Conservation (phyloP, 768 basidiomycete genomes). For the Lentinula raphanica region DNA sequence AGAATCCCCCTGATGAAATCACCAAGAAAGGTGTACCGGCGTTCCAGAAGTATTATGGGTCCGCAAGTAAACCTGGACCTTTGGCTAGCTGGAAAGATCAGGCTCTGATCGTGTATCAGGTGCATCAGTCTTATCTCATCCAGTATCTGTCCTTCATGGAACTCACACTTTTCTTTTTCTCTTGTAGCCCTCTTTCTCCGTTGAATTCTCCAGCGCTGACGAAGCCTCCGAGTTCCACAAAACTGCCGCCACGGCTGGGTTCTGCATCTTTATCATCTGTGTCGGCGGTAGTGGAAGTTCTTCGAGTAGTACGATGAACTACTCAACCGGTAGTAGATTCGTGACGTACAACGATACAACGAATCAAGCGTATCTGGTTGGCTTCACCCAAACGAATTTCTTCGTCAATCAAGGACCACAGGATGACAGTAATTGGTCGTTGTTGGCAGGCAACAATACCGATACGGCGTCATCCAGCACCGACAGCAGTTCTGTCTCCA, state of each 20-base stretch:
- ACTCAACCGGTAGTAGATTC: background rate
- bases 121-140: background rate
- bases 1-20: background rate
- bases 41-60: conserved; percentile 1
- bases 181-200: background rate
- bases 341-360: conserved; percentile 6
- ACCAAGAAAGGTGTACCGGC: background rate
- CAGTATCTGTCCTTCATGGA: background rate
- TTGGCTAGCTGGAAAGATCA: conserved; percentile 4
- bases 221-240: background rate
- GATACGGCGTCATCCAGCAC: background rate
- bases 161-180: background rate
- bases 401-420: background rate
- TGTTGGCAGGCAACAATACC: background rate
- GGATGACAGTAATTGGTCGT: background rate
- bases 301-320: background rate
- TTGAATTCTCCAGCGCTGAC: background rate
- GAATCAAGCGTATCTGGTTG: conserved; percentile 3
- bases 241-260: background rate
- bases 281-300: background rate
- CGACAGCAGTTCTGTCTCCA: background rate
- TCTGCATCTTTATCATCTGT: conserved; percentile 6
- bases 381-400: background rate
- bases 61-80: conserved; percentile 2
- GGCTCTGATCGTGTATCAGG: conserved; percentile 3